phyloP scores from a whole-genome alignment of 352 stramenopile species.

The Nothophytophthora sp. region DNA sequence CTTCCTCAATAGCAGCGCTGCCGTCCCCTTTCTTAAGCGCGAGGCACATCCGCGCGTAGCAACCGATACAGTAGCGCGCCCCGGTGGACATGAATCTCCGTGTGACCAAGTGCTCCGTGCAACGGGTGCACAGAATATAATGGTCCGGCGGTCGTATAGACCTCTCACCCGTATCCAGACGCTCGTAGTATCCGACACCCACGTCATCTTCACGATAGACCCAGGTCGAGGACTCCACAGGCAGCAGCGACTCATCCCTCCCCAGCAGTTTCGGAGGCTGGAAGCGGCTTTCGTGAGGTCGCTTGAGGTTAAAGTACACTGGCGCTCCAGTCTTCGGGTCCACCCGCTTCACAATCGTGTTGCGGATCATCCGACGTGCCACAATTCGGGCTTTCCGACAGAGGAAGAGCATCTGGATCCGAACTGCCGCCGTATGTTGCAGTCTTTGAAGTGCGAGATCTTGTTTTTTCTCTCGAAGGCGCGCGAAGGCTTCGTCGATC shows the following conservation, averaged over 20 bases:
- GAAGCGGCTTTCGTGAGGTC: slow-evolving; percentile 31
- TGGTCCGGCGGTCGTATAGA: slow-evolving; percentile 51
- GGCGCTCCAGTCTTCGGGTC: slow-evolving; percentile 48
- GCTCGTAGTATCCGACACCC: slow-evolving; percentile 52
- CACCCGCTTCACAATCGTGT: slow-evolving; percentile 58
- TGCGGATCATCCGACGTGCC: slow-evolving; percentile 49
- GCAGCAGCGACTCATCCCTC: slow-evolving; percentile 48
- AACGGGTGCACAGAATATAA: slow-evolving; percentile 56
- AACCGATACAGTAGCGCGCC: slow-evolving; percentile 58
- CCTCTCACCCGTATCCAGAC: slow-evolving; percentile 38
- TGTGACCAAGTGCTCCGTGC: slow-evolving; percentile 56
- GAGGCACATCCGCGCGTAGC: slow-evolving; percentile 41
- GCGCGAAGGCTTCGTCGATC: slow-evolving; percentile 44
- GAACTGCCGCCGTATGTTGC: slow-evolving; percentile 36
- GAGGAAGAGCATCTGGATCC: slow-evolving; percentile 68
- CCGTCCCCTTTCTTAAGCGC: slow-evolving; percentile 8
- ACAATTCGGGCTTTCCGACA: slow-evolving; percentile 48
- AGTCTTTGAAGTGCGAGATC: slow-evolving; percentile 37
- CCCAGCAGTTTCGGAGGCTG: slow-evolving; percentile 49
- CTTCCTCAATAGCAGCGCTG: slow-evolving; percentile 1
- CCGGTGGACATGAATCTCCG: slow-evolving; percentile 47
- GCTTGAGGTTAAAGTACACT: slow-evolving; percentile 66
- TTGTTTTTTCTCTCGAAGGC: slow-evolving; percentile 30
- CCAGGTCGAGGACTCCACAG: slow-evolving; percentile 67
- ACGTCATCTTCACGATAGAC: slow-evolving; percentile 50